Percentiles rank a stretch among this genome's conserved stretches.
Conservation (phyloP, 495 filamentous ascomycete species). For the Lasiosphaeria ovina region DNA sequence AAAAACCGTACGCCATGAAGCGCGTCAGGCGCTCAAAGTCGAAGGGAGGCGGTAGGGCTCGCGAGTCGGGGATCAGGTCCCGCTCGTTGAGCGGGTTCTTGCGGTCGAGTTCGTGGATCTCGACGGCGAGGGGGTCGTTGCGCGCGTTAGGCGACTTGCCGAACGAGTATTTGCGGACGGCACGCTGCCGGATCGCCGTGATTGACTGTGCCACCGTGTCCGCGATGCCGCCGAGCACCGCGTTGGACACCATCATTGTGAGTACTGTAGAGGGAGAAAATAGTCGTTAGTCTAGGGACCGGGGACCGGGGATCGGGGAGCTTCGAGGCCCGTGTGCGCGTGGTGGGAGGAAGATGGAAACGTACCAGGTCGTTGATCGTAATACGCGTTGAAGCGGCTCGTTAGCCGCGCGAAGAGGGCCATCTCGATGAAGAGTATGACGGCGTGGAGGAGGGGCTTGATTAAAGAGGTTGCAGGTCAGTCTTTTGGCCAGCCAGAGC, state of each 20-base stretch:
- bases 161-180: constrained; percentile 54
- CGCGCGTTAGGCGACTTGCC: constrained; percentile 39
- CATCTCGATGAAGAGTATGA: constrained; percentile 88
- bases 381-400: constrained; percentile 89
- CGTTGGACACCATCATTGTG: constrained; percentile 98
- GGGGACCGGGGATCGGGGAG: neutral
- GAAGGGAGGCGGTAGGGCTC: constrained; percentile 71
- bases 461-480: constrained; percentile 4
- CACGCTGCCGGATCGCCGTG: constrained; percentile 72
- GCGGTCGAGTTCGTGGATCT: constrained; percentile 85
- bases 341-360: neutral
- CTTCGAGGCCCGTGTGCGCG: neutral
- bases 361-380: constrained; percentile 78
- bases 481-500: neutral
- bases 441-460: constrained; percentile 82
- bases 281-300: neutral
- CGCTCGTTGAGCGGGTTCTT: constrained; percentile 67
- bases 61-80: constrained; percentile 66
- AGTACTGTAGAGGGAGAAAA: constrained; percentile 57
- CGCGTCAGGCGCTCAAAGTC: constrained; percentile 90
- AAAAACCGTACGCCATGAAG: constrained; percentile 95
- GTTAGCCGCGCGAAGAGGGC: constrained; percentile 74
- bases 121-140: constrained; percentile 76
- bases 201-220: constrained; percentile 95
- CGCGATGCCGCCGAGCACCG: constrained; percentile 77